Base-by-base conservation (phyloP, 2,329 filamentous ascomycete species). In the Ophiocordyceps sinensis region DNA sequence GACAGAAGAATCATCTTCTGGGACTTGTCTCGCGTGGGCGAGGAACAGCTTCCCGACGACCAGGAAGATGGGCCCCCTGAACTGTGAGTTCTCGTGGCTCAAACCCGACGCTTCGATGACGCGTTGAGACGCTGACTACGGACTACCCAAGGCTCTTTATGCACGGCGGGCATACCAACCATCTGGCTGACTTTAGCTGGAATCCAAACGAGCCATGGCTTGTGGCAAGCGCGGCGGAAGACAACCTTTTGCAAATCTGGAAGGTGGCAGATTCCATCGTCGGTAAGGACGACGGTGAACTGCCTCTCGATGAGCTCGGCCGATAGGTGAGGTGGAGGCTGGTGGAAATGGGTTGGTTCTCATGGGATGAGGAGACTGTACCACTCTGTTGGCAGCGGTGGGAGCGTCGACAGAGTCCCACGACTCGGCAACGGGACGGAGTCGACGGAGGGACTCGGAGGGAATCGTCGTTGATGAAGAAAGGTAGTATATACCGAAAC, bases 101-200 rank as follows among this genome's bases (percentile, higher is more conserved):
- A 11, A 29, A n/a, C 21, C 34, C 28, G 4, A 26, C 23, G 23
- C 23, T 9, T 26, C 23, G 23, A 9, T 26, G 9, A 7, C 23
- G 9, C 23, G 23, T 26, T 9, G 3, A 26, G 23, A 34, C 44
- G 39, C 50, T 59, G 48, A 57, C 48, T 48, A 37, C 45, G 32
- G 5, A 15, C 6, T 26, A 4, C 29, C 41, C 23, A 44, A 87
- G 84, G 37, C 68, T 98, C 2, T 98, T 98, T 65, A 96, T 98
- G 88, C 91, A 98, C 55, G 91, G 91, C 45, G 91, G 91, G 28
- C 93, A 98, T 66, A 98, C 91, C 11, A 95, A 95, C 64, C 83
- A 93, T 50, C 77, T 98, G 46, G 87, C 85, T 30, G 93, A 98
- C 62, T 98, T 98, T 56, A 89, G 83, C 64, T 98, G 89, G 89